Percentiles rank a stretch among this genome's conserved stretches.
Conservation (phyloP, 768 basidiomycete species). For the Leccinum subgranulosum region DNA sequence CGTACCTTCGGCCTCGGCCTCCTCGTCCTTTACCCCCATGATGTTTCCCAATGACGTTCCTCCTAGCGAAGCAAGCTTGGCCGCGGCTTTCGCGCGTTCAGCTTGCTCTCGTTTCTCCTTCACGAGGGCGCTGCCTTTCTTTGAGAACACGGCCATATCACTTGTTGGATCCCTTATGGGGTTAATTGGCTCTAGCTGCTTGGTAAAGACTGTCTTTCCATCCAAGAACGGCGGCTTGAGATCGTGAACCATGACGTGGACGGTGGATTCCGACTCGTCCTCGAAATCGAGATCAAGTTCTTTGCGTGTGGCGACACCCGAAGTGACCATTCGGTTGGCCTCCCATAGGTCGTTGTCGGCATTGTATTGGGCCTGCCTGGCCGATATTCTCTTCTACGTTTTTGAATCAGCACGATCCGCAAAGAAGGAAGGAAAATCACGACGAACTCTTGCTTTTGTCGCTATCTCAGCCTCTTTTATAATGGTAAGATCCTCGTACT, state of each 20-base stretch:
- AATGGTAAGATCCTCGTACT: constrained; percentile 82
- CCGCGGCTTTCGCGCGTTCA: constrained; percentile 93
- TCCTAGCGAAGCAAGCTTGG: constrained; percentile 87
- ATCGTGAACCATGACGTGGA: constrained; percentile 96
- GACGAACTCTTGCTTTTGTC: constrained; percentile 66
- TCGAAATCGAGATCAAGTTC: constrained; percentile 92
- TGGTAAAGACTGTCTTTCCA: constrained; percentile 93
- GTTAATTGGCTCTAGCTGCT: constrained; percentile 95
- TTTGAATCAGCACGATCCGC: constrained; percentile 15
- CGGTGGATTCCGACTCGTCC: constrained; percentile 93
- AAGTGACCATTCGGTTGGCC: constrained; percentile 95
- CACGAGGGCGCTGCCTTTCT: constrained; percentile 93
- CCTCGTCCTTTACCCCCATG: constrained; percentile 95
- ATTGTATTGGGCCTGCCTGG: constrained; percentile 96
- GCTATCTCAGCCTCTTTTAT: constrained; percentile 73
- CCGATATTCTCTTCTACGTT: constrained; percentile 79
- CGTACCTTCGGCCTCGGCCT: constrained; percentile 89
- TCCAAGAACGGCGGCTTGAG: constrained; percentile 98
- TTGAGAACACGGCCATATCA: constrained; percentile 94
- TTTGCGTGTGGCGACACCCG: constrained; percentile 87
- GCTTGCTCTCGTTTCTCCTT: constrained; percentile 96
- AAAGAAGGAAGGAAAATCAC: not conserved
- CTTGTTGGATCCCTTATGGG: constrained; percentile 91
- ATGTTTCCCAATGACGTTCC: constrained; percentile 96
- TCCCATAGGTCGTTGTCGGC: constrained; percentile 99